Percentiles rank a stretch among this genome's conserved stretches.
phyloP scores from a whole-genome alignment of 176 grass and related monocot genomes.

The Bothriochloa decipiens region DNA sequence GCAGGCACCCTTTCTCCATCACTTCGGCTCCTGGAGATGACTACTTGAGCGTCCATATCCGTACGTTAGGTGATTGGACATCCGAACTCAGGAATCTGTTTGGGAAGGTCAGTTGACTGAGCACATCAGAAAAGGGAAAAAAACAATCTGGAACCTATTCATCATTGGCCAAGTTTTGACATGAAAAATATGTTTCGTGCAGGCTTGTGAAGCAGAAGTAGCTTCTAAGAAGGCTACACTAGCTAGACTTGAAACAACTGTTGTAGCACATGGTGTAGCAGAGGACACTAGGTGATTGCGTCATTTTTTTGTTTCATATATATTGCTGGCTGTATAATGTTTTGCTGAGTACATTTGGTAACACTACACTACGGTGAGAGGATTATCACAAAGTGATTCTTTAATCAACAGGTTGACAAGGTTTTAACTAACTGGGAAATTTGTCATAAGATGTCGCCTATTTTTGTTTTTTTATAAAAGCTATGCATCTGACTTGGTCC shows the following conservation, averaged over 20 bases:
- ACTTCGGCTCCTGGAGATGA: constrained; percentile 95
- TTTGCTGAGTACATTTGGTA: not conserved
- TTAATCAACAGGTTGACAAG: not conserved
- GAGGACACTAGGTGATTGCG: constrained; percentile 59
- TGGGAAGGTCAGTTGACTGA: constrained; percentile 64
- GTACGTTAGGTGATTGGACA: constrained; percentile 94
- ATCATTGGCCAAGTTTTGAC: not conserved
- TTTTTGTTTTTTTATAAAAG: not conserved
- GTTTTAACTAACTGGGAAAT: not conserved
- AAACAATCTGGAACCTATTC: not conserved
- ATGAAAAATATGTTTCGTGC: constrained; percentile 27
- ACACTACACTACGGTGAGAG: not conserved
- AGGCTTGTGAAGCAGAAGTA: constrained; percentile 86
- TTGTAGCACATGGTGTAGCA: constrained; percentile 64
- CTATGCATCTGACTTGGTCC: not conserved
- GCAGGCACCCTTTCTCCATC: constrained; percentile 99
- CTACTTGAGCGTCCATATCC: constrained; percentile 95
- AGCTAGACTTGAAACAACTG: constrained; percentile 83
- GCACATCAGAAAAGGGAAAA: not conserved
- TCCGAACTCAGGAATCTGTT: constrained; percentile 86
- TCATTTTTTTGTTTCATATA: not conserved
- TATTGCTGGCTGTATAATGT: not conserved
- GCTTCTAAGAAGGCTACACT: constrained; percentile 84
- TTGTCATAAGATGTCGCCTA: not conserved
- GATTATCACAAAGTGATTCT: not conserved